phyloP scores from a whole-genome alignment of 257 asterid species.

The Anisodus tanguticus region DNA sequence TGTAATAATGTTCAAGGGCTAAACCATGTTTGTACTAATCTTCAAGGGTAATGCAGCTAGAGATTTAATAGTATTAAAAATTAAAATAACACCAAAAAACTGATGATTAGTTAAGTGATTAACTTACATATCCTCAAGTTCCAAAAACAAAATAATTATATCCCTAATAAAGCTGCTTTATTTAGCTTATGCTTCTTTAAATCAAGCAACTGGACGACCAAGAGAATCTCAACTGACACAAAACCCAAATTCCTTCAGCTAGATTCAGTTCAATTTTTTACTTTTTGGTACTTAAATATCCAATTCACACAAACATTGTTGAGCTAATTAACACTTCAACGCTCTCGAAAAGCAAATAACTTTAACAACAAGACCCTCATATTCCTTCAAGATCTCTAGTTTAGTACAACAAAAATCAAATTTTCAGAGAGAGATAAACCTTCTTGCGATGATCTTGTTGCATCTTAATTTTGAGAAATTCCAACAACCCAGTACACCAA shows the following conservation, averaged over 20 bases:
- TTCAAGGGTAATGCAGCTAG: background rate
- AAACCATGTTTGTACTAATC: background rate
- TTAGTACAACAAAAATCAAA: background rate
- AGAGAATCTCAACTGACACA: background rate
- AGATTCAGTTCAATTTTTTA: background rate
- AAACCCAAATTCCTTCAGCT: background rate
- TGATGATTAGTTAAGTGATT: background rate
- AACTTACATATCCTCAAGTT: background rate
- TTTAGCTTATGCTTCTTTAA: background rate
- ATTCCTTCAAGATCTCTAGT: conserved; percentile 21
- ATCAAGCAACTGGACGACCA: background rate
- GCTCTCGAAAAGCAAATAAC: background rate
- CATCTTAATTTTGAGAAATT: conserved; percentile 42
- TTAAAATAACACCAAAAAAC: background rate
- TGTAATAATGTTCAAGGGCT: background rate
- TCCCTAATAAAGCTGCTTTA: background rate
- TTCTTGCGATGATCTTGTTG: conserved; percentile 72
- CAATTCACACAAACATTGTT: background rate
- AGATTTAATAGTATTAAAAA: background rate
- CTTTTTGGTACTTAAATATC: background rate
- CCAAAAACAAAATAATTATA: background rate
- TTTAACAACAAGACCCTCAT: background rate
- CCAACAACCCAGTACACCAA: background rate
- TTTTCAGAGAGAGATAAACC: conserved; percentile 42
- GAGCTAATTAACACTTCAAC: background rate